Base-by-base conservation (phyloP, 1,284 basidiomycete species). In the Cryptococcus hybrid region DNA sequence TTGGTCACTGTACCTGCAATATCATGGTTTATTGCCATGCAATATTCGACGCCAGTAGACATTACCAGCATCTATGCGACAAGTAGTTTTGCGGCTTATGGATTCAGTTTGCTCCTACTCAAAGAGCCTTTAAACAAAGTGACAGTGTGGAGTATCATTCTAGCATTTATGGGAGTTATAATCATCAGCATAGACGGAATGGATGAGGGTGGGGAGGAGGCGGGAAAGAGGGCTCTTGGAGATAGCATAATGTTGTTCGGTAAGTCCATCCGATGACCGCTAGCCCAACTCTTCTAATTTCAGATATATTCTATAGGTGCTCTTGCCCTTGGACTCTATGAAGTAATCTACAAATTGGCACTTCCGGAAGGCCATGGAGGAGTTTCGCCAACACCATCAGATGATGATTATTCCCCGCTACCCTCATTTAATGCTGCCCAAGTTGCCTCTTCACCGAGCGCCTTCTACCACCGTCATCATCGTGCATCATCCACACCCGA, bases 311-410 rank as follows among this genome's bases (percentile, higher is more conserved):
- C 39, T 5, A 9, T 54, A 73, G 75, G 75, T 39, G 76, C 76
- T 0, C 62, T 73, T n/a, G 51, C 70, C 1, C 60, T 78, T 0
- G 77, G 75, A 5, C 63, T 78, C 13, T 78, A 78, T 62, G 77
- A 78, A 57, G 77, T 78, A 5, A 67, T 78, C 9, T 78, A 78
- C 68, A 78, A 78, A 60, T 65, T 76, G 57, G 68, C 72, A 3
- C 64, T 78, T 3, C 77, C 77, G 2, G 74, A 77, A 62, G 66
- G 63, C 7, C 66, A 75, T 43, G 73, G 70, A 30, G 72, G 72
- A 8, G 61, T 68, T 7, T 12, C 54, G 8, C 34, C 57, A 52
- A 24, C 54, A 40, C 37, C 55, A 24, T 38, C 46, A 35, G 35
- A 51, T 7, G 42, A 47, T 13, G 46, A 35, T 15, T 61, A 60